phyloP scores from a whole-genome alignment of 805 yeast species.

The Candida anglica region DNA sequence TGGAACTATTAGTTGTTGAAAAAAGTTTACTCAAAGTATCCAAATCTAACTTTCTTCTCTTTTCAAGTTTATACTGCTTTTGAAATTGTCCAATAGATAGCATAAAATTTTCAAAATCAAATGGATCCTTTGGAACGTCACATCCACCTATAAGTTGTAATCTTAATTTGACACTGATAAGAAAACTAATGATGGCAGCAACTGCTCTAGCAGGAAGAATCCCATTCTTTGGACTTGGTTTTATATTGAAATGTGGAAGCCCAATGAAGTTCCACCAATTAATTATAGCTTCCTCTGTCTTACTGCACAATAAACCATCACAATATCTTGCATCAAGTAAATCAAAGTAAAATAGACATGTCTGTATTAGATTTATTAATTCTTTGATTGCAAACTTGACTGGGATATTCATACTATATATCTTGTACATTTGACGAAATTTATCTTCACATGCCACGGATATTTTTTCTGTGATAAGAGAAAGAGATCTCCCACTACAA shows the following conservation, averaged over 20 bases:
- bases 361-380: constrained; percentile 70
- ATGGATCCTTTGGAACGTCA: constrained; percentile 78
- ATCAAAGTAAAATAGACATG: constrained; percentile 72
- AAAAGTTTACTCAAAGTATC: constrained; percentile 43
- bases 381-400: constrained; percentile 67
- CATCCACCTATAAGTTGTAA: constrained; percentile 33
- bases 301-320: constrained; percentile 81
- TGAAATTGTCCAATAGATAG: constrained; percentile 74
- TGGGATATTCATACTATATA: constrained; percentile 48
- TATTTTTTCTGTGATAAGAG: constrained; percentile 60
- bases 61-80: constrained; percentile 54
- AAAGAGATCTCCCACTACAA: constrained; percentile 83
- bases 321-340: constrained; percentile 63
- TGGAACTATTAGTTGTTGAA: constrained; percentile 31
- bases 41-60: constrained; percentile 52
- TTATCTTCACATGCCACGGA: constrained; percentile 78
- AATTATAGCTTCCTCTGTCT: constrained; percentile 66
- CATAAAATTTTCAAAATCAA: constrained; percentile 68
- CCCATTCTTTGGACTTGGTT: constrained; percentile 48
- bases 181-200: constrained; percentile 75
- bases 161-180: constrained; percentile 66
- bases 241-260: constrained; percentile 36
- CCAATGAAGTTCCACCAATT: constrained; percentile 86
- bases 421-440: constrained; percentile 69
- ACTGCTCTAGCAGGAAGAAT: constrained; percentile 64